Evolutionary conservation across 1,139 yeast species (phyloP), one percentile per base, ranked within the genome.

Genomic region (Suhomyces taliae): DNA sequence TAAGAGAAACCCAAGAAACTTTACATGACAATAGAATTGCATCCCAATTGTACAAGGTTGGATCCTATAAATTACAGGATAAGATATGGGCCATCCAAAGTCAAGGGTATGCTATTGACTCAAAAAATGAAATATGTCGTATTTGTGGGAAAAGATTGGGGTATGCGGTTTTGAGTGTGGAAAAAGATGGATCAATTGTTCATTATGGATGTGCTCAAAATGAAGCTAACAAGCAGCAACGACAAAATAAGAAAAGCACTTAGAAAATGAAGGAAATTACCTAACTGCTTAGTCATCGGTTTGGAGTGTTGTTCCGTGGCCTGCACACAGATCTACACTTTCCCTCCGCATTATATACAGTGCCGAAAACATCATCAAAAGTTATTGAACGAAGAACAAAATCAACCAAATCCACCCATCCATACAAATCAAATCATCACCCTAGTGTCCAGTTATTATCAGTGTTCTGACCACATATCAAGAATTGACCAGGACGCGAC

Each of bases 111-210:
- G 27, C 62, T 64, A 53, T 78, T 62, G 46, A 70, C 59, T 53
- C 74, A 57, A 55, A 74, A 64, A 53, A 72, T 41, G 71, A 71
- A 39, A 36, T 69, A 2, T 90, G 97, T 59, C 60, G 69, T 0
- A 74, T 81, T 12, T 90, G 97, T 64, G 70, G 72, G 27, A 81
- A 81, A 53, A 64, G 77, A 24, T 69, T 88, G 36, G 90, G 90
- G 3, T 77, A 78, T 51, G 78, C 87, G 39, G 85, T 87, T 1
- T 67, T 85, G 36, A 74, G 83, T 29, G 78, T 78, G 11, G 73
- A 76, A 34, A 78, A 79, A 1, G 69, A 74, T 44, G 76, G 76
- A n/a, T 66, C 69, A 9, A 74, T 85, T 5, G 81, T 85, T 2
- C 96, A 89, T 61, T 89, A 84, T 59, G 90, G 89, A 1, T 88